phyloP scores from a whole-genome alignment of 164 flowering plant species.

The Paratinospora sagittata region DNA sequence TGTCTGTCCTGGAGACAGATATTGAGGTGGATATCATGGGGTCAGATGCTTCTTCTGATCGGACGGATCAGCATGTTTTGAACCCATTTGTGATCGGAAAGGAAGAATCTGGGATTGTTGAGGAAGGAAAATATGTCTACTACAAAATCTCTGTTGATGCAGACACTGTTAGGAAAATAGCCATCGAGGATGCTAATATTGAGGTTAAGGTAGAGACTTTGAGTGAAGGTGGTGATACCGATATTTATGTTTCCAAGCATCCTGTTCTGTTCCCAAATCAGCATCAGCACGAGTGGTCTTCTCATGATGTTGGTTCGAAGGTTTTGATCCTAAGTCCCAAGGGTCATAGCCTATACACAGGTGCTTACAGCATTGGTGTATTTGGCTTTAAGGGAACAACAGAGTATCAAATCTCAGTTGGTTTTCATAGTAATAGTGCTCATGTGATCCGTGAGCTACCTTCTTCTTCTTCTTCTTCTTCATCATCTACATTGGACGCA shows the following conservation, averaged over 20 bases:
- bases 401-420: constrained; percentile 46
- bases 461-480: constrained; percentile 37
- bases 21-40: constrained; percentile 85
- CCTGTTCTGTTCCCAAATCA: constrained; percentile 74
- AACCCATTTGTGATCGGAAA: constrained; percentile 58
- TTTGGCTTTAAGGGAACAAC: constrained; percentile 82
- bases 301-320: constrained; percentile 89
- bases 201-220: constrained; percentile 62
- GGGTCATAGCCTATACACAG: constrained; percentile 48
- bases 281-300: constrained; percentile 93
- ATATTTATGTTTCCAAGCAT: constrained; percentile 80
- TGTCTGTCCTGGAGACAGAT: constrained; percentile 95
- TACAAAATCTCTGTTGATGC: constrained; percentile 70
- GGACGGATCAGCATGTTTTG: constrained; percentile 38
- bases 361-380: constrained; percentile 74
- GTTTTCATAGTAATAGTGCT: constrained; percentile 34
- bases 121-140: constrained; percentile 70
- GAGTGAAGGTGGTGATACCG: constrained; percentile 64
- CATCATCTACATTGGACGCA: constrained; percentile 35
- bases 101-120: constrained; percentile 56
- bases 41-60: constrained; percentile 40
- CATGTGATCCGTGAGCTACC: constrained; percentile 46
- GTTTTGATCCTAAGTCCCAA: constrained; percentile 55
- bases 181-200: constrained; percentile 41
- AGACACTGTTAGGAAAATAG: constrained; percentile 35